Conservation (phyloP, 441 rosid genomes). For the Euphorbia corollata region DNA sequence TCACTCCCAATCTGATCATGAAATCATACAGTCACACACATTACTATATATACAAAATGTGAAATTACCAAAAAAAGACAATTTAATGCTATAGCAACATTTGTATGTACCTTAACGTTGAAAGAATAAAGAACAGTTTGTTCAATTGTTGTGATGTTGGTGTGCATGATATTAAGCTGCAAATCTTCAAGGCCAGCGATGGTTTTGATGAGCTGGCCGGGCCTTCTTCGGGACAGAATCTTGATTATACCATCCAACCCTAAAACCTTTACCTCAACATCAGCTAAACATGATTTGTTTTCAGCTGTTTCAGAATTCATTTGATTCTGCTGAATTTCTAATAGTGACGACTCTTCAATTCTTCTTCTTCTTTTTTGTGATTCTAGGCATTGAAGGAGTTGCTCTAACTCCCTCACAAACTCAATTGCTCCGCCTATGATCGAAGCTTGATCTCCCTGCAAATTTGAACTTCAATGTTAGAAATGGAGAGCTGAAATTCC, state of each 20-base stretch:
- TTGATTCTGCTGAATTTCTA: slow-evolving; percentile 27
- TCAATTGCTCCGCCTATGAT: slow-evolving; percentile 72
- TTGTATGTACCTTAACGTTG: slow-evolving; percentile 59
- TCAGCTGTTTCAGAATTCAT: slow-evolving; percentile 50
- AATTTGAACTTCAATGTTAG: neutral
- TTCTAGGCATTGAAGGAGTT: slow-evolving; percentile 69
- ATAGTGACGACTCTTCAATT: slow-evolving; percentile 29
- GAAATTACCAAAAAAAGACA: too few relatives aligned
- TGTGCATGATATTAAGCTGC: slow-evolving; percentile 74
- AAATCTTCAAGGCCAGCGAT: slow-evolving; percentile 78
- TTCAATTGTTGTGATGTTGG: slow-evolving; percentile 88
- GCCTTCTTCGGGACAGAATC: slow-evolving; percentile 80
- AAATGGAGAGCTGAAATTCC: too few relatives aligned
- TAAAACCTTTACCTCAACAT: slow-evolving; percentile 79
- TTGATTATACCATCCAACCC: slow-evolving; percentile 92
- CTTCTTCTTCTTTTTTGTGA: slow-evolving; percentile 65
- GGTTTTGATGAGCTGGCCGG: slow-evolving; percentile 55
- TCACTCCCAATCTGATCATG: too few relatives aligned
- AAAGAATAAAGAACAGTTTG: slow-evolving; percentile 95
- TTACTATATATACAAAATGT: too few relatives aligned
- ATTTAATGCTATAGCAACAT: neutral
- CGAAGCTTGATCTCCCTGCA: slow-evolving; percentile 74
- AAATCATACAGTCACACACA: too few relatives aligned
- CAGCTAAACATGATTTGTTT: slow-evolving; percentile 75
- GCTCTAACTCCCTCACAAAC: slow-evolving; percentile 73